These are phyloP conservation scores for Phialophora verrucosa DNA, from an alignment of 2,329 filamentous ascomycete genomes.

Conservation along the genomic window DNA sequence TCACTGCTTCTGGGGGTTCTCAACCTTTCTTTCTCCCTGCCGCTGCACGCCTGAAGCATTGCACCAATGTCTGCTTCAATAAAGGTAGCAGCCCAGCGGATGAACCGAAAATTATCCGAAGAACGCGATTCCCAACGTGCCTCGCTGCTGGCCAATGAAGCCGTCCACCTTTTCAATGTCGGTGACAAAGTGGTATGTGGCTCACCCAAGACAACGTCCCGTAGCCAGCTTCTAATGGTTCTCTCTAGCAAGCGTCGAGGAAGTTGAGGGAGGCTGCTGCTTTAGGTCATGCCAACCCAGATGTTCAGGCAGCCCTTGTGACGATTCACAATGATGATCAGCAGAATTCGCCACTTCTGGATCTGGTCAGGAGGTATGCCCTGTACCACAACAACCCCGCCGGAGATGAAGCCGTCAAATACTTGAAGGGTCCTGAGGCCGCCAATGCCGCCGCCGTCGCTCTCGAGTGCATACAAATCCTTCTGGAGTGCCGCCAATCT, in stretches of 20 bases:
- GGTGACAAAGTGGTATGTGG: slow-evolving; percentile 53
- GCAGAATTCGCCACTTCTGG: slow-evolving; percentile 46
- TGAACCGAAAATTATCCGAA: slow-evolving; percentile 45
- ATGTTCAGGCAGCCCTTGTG: slow-evolving; percentile 54
- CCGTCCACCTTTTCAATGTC: slow-evolving; percentile 53
- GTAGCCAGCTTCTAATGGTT: neutral
- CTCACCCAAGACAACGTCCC: neutral
- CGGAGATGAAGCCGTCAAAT: slow-evolving; percentile 52
- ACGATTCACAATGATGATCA: slow-evolving; percentile 49
- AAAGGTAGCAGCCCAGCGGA: slow-evolving; percentile 33
- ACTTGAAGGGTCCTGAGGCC: slow-evolving; percentile 52
- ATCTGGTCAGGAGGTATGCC: slow-evolving; percentile 52
- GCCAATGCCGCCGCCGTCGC: slow-evolving; percentile 50
- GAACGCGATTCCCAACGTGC: slow-evolving; percentile 56
- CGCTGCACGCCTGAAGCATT: slow-evolving; percentile 1
- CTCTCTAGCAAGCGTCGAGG: slow-evolving; percentile 51
- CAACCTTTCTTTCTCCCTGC: slow-evolving; percentile 7
- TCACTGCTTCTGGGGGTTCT: neutral
- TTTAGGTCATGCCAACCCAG: slow-evolving; percentile 52
- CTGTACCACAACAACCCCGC: slow-evolving; percentile 50
- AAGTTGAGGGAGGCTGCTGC: slow-evolving; percentile 57
- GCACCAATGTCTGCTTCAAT: slow-evolving; percentile 34
- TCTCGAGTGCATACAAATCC: slow-evolving; percentile 51
- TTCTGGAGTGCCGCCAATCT: slow-evolving; percentile 47
- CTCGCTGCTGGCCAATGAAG: slow-evolving; percentile 53